Evolutionary conservation across 371 early-diverging fungal genomes (phyloP).

Genomic region (Smittium culicis): DNA sequence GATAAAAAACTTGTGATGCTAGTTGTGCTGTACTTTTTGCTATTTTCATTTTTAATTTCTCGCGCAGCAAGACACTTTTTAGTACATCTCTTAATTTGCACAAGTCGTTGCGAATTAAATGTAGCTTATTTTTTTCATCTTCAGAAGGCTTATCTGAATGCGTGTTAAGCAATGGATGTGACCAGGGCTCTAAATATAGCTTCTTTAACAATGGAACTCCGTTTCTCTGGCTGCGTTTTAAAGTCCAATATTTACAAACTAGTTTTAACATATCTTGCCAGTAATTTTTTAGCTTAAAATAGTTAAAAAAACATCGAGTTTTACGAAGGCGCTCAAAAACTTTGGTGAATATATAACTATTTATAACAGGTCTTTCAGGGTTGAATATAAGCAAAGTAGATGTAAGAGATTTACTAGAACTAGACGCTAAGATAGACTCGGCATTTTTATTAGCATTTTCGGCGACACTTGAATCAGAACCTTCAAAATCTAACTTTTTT

Average conservation of each 20-base stretch:
- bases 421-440: background rate
- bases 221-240: slow-evolving; percentile 72
- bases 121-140: slow-evolving; percentile 41
- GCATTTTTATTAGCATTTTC: no score
- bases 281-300: background rate
- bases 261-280: slow-evolving; percentile 26
- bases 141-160: slow-evolving; percentile 64
- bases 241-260: slow-evolving; percentile 82
- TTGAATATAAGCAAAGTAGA: slow-evolving; percentile 45
- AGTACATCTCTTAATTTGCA: slow-evolving; percentile 72
- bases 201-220: slow-evolving; percentile 88
- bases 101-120: slow-evolving; percentile 61
- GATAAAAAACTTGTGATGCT: slow-evolving; percentile 51
- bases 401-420: background rate
- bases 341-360: slow-evolving; percentile 21
- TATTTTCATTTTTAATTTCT: slow-evolving; percentile 60
- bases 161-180: slow-evolving; percentile 57
- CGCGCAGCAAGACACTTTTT: slow-evolving; percentile 77
- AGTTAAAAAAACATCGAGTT: slow-evolving; percentile 37
- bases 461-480: no score
- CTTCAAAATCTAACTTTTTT: no score
- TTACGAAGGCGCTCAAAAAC: slow-evolving; percentile 31
- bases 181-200: slow-evolving; percentile 95
- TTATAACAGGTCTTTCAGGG: slow-evolving; percentile 34
- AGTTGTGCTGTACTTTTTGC: slow-evolving; percentile 47